phyloP scores from a whole-genome alignment of 352 stramenopile species.

The Globisporangium iwayamae region DNA sequence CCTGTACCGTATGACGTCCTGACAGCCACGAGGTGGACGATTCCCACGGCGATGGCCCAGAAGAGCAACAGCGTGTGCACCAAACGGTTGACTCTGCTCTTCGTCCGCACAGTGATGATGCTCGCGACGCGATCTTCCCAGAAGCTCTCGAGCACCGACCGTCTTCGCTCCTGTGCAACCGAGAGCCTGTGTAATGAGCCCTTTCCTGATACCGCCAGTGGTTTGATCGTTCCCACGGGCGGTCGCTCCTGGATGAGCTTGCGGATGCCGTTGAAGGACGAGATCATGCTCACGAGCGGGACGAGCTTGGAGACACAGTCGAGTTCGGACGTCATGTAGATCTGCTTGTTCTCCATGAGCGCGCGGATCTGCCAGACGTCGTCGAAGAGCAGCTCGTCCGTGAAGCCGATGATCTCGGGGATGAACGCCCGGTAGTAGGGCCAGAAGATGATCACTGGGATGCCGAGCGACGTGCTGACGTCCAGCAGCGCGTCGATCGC shows the following conservation, averaged over 20 bases:
- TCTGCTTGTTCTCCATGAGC: conserved; percentile 16
- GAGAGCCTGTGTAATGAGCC: not conserved
- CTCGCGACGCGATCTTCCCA: conserved; percentile 8
- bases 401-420: conserved; percentile 7
- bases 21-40: conserved; percentile 18
- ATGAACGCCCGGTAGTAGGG: conserved; percentile 14
- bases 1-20: conserved; percentile 7
- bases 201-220: not conserved
- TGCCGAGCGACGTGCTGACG: conserved; percentile 15
- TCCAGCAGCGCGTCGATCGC: conserved; percentile 23
- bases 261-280: conserved; percentile 14
- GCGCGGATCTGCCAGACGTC: conserved; percentile 15
- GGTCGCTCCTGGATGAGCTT: conserved; percentile 11
- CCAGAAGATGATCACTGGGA: conserved; percentile 17
- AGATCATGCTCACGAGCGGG: conserved; percentile 12
- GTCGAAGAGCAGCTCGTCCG: conserved; percentile 11
- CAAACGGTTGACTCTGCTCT: conserved; percentile 6
- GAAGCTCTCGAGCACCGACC: conserved; percentile 8
- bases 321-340: conserved; percentile 8
- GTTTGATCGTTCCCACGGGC: not conserved
- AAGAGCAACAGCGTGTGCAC: conserved; percentile 25
- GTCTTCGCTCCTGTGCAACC: not conserved
- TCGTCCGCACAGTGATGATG: conserved; percentile 2
- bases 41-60: conserved; percentile 21
- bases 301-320: conserved; percentile 16